Evolutionary conservation across 805 yeast species (phyloP).

Genomic region (Saturnispora ahearnii): DNA sequence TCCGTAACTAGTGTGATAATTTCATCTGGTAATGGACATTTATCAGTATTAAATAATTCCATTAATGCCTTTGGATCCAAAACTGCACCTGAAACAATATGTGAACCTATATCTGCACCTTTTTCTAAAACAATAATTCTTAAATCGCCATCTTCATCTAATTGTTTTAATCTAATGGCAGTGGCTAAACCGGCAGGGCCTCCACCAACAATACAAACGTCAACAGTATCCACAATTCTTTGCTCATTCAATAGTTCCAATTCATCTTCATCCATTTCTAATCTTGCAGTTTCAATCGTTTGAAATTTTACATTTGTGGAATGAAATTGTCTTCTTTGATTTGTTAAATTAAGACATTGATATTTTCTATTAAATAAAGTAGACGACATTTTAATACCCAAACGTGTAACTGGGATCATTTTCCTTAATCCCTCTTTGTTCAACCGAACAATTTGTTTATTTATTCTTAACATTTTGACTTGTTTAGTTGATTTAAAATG

Average conservation of each 20-base stretch:
- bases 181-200: slow-evolving; percentile 97
- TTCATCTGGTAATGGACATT: slow-evolving; percentile 57
- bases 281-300: slow-evolving; percentile 21
- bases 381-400: neutral
- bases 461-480: neutral
- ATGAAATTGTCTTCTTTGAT: neutral
- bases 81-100: slow-evolving; percentile 89
- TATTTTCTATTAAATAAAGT: neutral
- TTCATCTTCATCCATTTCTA: slow-evolving; percentile 33
- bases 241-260: slow-evolving; percentile 38
- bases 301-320: neutral
- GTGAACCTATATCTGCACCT: slow-evolving; percentile 88
- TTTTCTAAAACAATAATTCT: slow-evolving; percentile 88
- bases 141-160: slow-evolving; percentile 51
- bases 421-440: neutral
- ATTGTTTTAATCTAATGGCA: slow-evolving; percentile 80
- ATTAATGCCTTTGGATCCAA: slow-evolving; percentile 81
- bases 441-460: neutral
- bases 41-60: slow-evolving; percentile 72
- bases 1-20: slow-evolving; percentile 63
- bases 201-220: slow-evolving; percentile 93
- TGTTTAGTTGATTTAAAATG: neutral
- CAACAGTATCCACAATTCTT: slow-evolving; percentile 79
- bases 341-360: neutral
- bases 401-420: neutral